Evolutionary conservation across 331 rosid species (phyloP), one percentile per base, ranked within the genome.

Genomic region (Prunus yedoensis): DNA sequence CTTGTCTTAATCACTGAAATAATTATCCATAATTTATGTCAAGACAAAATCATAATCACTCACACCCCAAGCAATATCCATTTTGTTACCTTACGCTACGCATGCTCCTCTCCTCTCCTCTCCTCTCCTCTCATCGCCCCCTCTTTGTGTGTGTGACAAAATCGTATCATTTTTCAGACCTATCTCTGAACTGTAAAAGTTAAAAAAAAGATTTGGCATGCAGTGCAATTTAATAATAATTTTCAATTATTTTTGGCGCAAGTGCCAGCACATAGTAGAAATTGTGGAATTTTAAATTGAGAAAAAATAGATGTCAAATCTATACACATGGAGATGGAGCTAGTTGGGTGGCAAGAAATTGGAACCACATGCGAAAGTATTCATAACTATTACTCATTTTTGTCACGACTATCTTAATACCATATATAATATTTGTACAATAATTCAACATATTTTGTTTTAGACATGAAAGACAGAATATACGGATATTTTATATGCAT

Each of bases 1-100:
- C 49, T 66, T 73, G 47, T 78, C 53, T 73, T 66, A 38, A 73
- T 73, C 43, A 73, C 38, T 8, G 32, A 68, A 78, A 54, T 72
- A 25, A 72, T 54, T 32, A 14, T 57, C 72, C 57, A 18, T 79
- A 53, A 72, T 45, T 66, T 41, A 72, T 8, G 63, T 38, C 58
- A 47, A 47, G 65, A 79, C 83, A 79, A 79, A 79, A 79, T 79
- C 83, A 79, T 79, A 79, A 23, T 57, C 77, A 46, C 62, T 47
- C 68, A 54, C 62, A 20, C 68, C 52, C 68, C 53, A 71, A 78
- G 69, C 66, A 57, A 60, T 8, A 38, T 41, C 0, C 2, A 62
- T 54, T 23, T 67, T 41, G 14, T 57, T 27, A 27, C 38, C 38
- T 41, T 18, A 69, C 18, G 25, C 51, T 69, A 10, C 25, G 58